Base-by-base conservation (phyloP, 768 basidiomycete genomes). In the Amanita rubescens region DNA sequence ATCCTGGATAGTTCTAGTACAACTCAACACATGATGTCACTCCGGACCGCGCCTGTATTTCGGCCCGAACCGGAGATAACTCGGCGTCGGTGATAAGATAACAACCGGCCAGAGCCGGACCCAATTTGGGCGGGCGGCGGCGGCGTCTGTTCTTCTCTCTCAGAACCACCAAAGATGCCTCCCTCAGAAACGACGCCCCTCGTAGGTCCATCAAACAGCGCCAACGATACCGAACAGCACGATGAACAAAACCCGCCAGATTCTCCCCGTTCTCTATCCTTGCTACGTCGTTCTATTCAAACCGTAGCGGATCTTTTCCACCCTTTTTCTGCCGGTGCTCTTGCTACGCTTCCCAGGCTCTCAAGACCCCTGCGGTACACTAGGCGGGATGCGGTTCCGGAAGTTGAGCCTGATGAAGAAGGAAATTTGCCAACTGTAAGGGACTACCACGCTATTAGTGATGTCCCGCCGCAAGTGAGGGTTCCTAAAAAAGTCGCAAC, bases 401-500 rank as follows among this genome's bases (percentile, higher is more conserved):
- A 85, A 20, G 76, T 78, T 0, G 67, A 72, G 20, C 68, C 70
- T 49, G 75, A 79, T 51, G 66, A 63, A 2, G 68, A 75, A 3
- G 83, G 81, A 5, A 75, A 82, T 55, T 67, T 75, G 57, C 81
- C 85, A 11, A 77, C 79, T 27, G 75, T 87, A 27, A 73, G 82
- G 42, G 85, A 91, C 66, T 91, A 91, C 63, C 81, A 84, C 63
- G 74, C 89, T 2, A 90, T 90, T 66, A 85, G 78, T 60, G 63
- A 73, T 3, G 62, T 84, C 0, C 82, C 87, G 0, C 73, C 81
- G 0, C 76, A 79, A 43, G 81, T 91, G 34, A 75, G 85, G 34
- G 77, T 92, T 0, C 90, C 90, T 0, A 89, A 86, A 72, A 94
- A 93, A 68, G 80, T 90, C 19, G 72, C 86, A 0, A 87, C 87